Conservation (phyloP, 345 rosid genomes). For the Populus ilicifolia region DNA sequence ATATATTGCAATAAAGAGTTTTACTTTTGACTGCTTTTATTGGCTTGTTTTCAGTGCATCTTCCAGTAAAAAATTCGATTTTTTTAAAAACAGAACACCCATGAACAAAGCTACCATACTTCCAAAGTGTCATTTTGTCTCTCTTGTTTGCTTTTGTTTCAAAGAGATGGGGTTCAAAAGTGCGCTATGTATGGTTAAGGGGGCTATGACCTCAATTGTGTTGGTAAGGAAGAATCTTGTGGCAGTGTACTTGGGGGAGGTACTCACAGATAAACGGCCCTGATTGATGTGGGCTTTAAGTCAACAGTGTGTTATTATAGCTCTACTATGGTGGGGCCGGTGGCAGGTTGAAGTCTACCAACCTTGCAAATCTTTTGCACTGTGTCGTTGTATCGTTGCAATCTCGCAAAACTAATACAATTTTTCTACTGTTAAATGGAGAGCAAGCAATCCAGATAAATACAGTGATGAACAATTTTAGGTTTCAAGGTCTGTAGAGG, state of each 20-base stretch:
- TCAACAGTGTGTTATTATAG: background rate
- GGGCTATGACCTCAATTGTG: background rate
- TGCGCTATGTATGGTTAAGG: background rate
- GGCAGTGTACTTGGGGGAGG: too few species aligned
- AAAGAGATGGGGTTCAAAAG: background rate
- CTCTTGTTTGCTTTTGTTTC: slow-evolving; percentile 3
- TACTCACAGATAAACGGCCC: too few species aligned
- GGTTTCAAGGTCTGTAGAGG: background rate
- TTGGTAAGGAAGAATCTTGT: background rate
- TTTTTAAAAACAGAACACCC: too few species aligned
- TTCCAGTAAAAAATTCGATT: too few species aligned
- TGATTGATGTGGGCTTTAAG: background rate
- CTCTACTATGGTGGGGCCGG: background rate
- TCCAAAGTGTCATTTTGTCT: background rate
- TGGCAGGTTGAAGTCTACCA: background rate
- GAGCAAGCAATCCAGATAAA: background rate
- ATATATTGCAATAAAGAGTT: background rate
- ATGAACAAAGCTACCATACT: too few species aligned
- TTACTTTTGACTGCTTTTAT: slow-evolving; percentile 13
- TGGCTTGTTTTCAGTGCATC: too few species aligned
- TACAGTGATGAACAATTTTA: background rate
- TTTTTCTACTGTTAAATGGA: background rate
- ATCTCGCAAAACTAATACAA: background rate
- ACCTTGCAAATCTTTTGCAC: background rate
- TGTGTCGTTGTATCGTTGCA: background rate